Evolutionary conservation across 1,284 basidiomycete species (phyloP), one percentile per base, ranked within the genome.

Genomic region (Crocinoboletus sp.): DNA sequence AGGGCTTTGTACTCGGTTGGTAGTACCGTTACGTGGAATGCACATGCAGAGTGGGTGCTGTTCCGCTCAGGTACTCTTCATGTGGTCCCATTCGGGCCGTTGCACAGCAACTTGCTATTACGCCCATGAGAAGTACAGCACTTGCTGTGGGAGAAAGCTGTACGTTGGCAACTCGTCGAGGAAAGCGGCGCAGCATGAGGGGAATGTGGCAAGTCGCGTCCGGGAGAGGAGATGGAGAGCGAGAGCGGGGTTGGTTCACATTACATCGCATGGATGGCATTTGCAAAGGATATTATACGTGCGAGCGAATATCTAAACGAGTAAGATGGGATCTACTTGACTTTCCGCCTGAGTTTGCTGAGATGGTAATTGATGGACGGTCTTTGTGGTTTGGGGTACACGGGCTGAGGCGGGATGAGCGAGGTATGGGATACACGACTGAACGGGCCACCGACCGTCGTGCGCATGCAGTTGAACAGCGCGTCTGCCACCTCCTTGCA

Each of bases 381-480:
- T 59, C 75, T 74, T 45, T 80, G 84, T 38, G 65, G 65, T 61
- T 81, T 85, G 50, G 77, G 78, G 38, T 73, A 70, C 56, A 78
- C 71, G 24, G 84, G 82, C 85, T 85, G 55, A 11, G 19, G 15
- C 6, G 7, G 5, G 12, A 10, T 46, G 43, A 53, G 41, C 37
- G 31, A 9, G 28, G 48, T 13, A 13, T 11, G 3, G 22, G 8
- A 19, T 3, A 15, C 9, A 41, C n/a, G 5, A 29, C 3, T 17
- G 20, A 17, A 52, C 5, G 35, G 36, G 22, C 10, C 15, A 76
- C 89, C 60, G 50, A 94, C 91, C 61, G 83, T 78, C 32, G 81
- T 88, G 53, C 82, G 73, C 93, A 97, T 95, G 72, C 94, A 97
- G 25, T 81, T 74, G 58, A 87, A 88, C 47, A 96, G 68, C 17